Percentiles rank a stretch among this genome's conserved stretches.
phyloP scores from a whole-genome alignment of 2,329 filamentous ascomycete species.

The Pseudogymnoascus sp. region DNA sequence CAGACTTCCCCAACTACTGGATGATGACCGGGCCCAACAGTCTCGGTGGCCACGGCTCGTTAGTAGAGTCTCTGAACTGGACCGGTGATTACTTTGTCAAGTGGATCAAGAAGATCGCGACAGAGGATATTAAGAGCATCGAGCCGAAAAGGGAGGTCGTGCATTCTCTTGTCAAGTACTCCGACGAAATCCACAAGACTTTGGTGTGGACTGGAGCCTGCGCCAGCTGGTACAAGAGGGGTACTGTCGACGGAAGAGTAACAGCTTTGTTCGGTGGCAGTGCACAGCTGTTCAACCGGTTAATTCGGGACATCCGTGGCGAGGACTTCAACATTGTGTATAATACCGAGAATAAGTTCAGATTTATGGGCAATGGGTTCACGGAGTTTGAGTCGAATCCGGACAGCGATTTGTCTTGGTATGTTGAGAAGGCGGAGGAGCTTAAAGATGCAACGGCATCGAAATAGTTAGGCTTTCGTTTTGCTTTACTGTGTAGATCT shows the following conservation, averaged over 20 bases:
- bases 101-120: slow-evolving; percentile 28
- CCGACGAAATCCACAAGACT: slow-evolving; percentile 36
- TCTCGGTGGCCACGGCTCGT: slow-evolving; percentile 22
- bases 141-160: slow-evolving; percentile 30
- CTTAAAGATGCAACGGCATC: not conserved
- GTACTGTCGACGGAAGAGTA: slow-evolving; percentile 35
- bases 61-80: slow-evolving; percentile 25
- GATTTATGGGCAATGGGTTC: slow-evolving; percentile 42
- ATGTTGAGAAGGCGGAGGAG: slow-evolving; percentile 14
- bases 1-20: slow-evolving; percentile 13
- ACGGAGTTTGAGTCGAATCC: slow-evolving; percentile 26
- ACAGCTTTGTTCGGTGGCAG: slow-evolving; percentile 39
- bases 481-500: not conserved
- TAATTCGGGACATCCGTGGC: slow-evolving; percentile 33
- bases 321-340: slow-evolving; percentile 43
- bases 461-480: not conserved
- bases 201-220: slow-evolving; percentile 34
- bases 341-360: slow-evolving; percentile 35
- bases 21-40: slow-evolving; percentile 25
- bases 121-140: slow-evolving; percentile 29
- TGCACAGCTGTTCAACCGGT: slow-evolving; percentile 31
- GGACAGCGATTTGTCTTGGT: slow-evolving; percentile 25
- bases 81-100: slow-evolving; percentile 30
- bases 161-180: slow-evolving; percentile 33
- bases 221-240: slow-evolving; percentile 41